Conservation (phyloP, 2,329 filamentous ascomycete species). For the Paraphoma sp. region DNA sequence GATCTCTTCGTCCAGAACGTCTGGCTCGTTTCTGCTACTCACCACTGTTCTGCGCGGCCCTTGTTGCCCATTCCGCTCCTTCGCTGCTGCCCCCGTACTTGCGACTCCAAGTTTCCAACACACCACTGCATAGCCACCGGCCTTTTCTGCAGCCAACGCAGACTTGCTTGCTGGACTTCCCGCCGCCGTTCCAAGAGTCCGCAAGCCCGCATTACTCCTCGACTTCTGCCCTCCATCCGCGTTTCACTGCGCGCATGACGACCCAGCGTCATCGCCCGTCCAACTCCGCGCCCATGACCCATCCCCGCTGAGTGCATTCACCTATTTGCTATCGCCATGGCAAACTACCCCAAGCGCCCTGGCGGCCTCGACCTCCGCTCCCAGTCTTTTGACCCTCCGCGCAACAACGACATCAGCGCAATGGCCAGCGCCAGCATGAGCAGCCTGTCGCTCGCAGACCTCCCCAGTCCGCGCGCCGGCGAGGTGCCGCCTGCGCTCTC, state of each 20-base stretch:
- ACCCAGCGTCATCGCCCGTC: slow-evolving; percentile 28
- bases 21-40: slow-evolving; percentile 9
- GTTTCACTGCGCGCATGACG: slow-evolving; percentile 42
- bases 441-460: slow-evolving; percentile 44
- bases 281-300: slow-evolving; percentile 28
- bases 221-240: slow-evolving; percentile 30
- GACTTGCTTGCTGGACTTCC: not conserved
- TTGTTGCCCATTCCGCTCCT: slow-evolving; percentile 39
- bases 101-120: not conserved
- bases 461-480: slow-evolving; percentile 58
- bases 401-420: slow-evolving; percentile 22
- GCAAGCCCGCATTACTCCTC: slow-evolving; percentile 20
- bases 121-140: slow-evolving; percentile 7
- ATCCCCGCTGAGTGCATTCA: slow-evolving; percentile 20
- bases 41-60: not conserved
- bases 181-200: not conserved
- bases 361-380: slow-evolving; percentile 42
- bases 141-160: not conserved
- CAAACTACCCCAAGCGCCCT: slow-evolving; percentile 38
- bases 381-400: slow-evolving; percentile 38
- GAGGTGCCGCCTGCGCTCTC: slow-evolving; percentile 85
- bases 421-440: slow-evolving; percentile 38
- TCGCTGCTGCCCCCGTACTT: slow-evolving; percentile 25
- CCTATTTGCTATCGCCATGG: slow-evolving; percentile 29
- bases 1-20: slow-evolving; percentile 19